These are phyloP conservation scores for Pseudonitzschia pungens DNA, from an alignment of 108 stramenopile genomes.

Conservation along the genomic window DNA sequence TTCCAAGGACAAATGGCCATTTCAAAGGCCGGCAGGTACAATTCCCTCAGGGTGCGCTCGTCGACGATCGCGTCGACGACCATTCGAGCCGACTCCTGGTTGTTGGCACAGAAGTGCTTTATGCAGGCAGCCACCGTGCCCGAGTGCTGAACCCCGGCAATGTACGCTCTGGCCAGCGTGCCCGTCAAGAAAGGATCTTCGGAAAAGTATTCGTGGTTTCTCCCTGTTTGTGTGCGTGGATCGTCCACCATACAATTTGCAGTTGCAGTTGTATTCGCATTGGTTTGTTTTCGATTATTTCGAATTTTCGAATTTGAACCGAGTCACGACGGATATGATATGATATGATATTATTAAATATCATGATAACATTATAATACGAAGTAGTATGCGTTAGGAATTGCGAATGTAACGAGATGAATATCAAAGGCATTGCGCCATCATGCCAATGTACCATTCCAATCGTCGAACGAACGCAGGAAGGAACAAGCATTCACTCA, in stretches of 20 bases:
- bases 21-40: slow-evolving; percentile 61
- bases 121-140: slow-evolving; percentile 52
- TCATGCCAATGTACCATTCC: no score
- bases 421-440: no score
- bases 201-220: slow-evolving; percentile 71
- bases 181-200: slow-evolving; percentile 71
- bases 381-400: no score
- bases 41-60: slow-evolving; percentile 63
- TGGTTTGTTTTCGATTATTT: background rate
- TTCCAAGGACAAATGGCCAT: slow-evolving; percentile 18
- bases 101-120: slow-evolving; percentile 72
- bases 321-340: no score
- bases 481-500: no score
- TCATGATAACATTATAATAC: no score
- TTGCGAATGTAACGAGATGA: no score
- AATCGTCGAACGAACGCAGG: no score
- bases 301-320: no score
- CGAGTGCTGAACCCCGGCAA: slow-evolving; percentile 50
- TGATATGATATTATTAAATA: no score
- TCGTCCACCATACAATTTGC: background rate
- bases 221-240: background rate
- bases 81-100: slow-evolving; percentile 64
- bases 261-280: background rate
- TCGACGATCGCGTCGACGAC: slow-evolving; percentile 54
- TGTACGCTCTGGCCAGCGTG: slow-evolving; percentile 38